A percentile compares a stretch with the other conserved stretches of the same genome.
phyloP scores from a whole-genome alignment of 306 rosid genomes.

The Inga leiocalycina region DNA sequence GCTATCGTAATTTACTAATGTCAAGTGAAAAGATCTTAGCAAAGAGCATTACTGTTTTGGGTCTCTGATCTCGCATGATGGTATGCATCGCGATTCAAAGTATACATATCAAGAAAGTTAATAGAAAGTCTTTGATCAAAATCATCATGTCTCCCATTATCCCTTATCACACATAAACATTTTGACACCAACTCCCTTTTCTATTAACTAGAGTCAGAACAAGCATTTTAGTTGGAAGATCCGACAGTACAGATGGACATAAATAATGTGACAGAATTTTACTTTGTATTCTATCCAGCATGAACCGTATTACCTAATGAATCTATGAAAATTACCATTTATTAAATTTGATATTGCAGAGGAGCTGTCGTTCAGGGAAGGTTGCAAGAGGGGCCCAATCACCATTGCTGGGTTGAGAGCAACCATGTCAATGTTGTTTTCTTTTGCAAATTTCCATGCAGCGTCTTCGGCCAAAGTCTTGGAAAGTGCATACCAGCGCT shows the following conservation, averaged over 20 bases:
- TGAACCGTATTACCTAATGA: background rate
- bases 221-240: background rate
- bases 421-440: conserved; percentile 79
- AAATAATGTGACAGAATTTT: background rate
- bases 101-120: background rate
- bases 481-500: no score
- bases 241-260: background rate
- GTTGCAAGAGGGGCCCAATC: conserved; percentile 78
- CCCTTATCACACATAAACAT: background rate
- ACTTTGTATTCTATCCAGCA: background rate
- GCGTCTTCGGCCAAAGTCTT: no score
- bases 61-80: background rate
- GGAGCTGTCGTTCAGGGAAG: conserved; percentile 66
- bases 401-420: conserved; percentile 72
- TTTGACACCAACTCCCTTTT: background rate
- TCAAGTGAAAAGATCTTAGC: background rate
- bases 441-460: conserved; percentile 82
- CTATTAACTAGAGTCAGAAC: background rate
- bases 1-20: background rate
- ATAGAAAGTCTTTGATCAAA: background rate
- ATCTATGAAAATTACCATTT: conserved; percentile 46
- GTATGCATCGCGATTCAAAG: background rate
- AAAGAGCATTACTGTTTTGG: background rate
- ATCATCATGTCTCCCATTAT: background rate
- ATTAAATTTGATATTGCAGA: conserved; percentile 50